A percentile compares a stretch with the other conserved stretches of the same genome.
phyloP scores from a whole-genome alignment of 164 flowering plant genomes.

The grape (Vitis vinifera) region ASM3070453v1 NC_081811.1:28285001-28285500 shows the following conservation, averaged over 20 bases:
- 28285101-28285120: conserved; percentile 67
- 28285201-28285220: not conserved
- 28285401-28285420: too few relatives aligned
- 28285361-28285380: too few relatives aligned
- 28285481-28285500: too few relatives aligned
- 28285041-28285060: conserved; percentile 70
- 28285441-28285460: too few relatives aligned
- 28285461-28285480: too few relatives aligned
- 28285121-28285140: conserved; percentile 65
- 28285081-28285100: conserved; percentile 76
- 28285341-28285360: too few relatives aligned
- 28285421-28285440: too few relatives aligned
- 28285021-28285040: not conserved
- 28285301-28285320: not conserved
- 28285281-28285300: not conserved
- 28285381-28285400: too few relatives aligned
- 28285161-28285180: not conserved
- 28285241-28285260: not conserved
- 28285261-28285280: not conserved
- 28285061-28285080: conserved; percentile 71
- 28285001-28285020: not conserved
- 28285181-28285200: not conserved
- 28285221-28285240: not conserved
- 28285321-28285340: too few relatives aligned
- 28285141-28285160: not conserved